Evolutionary conservation across 306 rosid species (phyloP).

Genomic region (Spatholobus suberectus): DNA sequence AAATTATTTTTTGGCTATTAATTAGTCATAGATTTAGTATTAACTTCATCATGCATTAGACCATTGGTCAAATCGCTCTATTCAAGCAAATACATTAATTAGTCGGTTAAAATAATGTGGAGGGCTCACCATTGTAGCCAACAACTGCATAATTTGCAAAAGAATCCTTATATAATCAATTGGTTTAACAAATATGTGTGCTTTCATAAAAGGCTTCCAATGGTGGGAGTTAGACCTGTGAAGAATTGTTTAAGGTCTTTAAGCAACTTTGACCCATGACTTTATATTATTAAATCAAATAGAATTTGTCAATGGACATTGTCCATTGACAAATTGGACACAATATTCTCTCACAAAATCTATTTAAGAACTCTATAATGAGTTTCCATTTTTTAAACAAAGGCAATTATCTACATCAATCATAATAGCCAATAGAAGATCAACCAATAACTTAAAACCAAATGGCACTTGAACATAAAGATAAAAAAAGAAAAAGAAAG

Average conservation of each 20-base stretch:
- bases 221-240: neutral
- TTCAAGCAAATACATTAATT: neutral
- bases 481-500: neutral
- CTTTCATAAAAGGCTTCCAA: neutral
- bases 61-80: no score
- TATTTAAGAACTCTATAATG: neutral
- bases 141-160: neutral
- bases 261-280: neutral
- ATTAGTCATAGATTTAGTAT: neutral
- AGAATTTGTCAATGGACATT: neutral
- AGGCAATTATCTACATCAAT: neutral
- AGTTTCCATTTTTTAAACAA: neutral
- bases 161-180: neutral
- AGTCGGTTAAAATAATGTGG: neutral
- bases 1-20: neutral
- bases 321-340: neutral
- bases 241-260: neutral
- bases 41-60: neutral
- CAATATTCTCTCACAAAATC: neutral
- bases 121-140: neutral
- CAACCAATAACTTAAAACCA: neutral
- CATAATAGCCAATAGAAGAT: neutral
- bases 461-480: neutral
- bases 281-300: neutral
- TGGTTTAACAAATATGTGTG: neutral